Percentiles rank a stretch among this genome's conserved stretches.
Evolutionary conservation across 805 yeast genomes (phyloP).

Genomic region (Metschnikowia shivogae): DNA sequence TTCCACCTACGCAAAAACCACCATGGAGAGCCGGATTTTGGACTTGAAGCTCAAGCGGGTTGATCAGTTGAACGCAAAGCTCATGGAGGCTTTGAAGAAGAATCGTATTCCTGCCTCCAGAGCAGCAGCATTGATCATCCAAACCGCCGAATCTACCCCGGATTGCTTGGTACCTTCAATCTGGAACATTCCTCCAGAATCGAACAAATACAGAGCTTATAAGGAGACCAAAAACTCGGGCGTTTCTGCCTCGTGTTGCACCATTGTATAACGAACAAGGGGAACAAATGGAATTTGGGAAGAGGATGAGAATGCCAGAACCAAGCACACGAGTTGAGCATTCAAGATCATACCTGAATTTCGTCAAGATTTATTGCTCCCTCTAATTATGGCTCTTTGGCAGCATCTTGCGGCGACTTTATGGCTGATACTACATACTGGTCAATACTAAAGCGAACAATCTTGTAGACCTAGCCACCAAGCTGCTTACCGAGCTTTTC

Average conservation of each 20-base stretch:
- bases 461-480: constrained; percentile 24
- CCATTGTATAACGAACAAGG: constrained; percentile 19
- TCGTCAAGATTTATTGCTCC: no score
- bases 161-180: constrained; percentile 46
- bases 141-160: constrained; percentile 39
- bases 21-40: constrained; percentile 39
- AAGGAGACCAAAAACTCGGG: constrained; percentile 13
- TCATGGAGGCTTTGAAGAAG: constrained; percentile 47
- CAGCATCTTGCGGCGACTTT: no score
- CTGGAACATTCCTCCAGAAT: constrained; percentile 37
- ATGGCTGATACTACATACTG: no score
- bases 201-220: constrained; percentile 31
- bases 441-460: neutral
- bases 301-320: no score
- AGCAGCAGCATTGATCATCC: constrained; percentile 48
- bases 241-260: constrained; percentile 25
- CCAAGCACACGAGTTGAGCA: no score
- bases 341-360: no score
- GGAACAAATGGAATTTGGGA: no score
- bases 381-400: no score
- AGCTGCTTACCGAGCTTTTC: constrained; percentile 46
- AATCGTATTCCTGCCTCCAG: constrained; percentile 64
- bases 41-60: constrained; percentile 58
- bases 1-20: neutral
- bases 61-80: constrained; percentile 50